phyloP scores from a whole-genome alignment of 2,329 filamentous ascomycete species.

The Ceratocystis huliohia region DNA sequence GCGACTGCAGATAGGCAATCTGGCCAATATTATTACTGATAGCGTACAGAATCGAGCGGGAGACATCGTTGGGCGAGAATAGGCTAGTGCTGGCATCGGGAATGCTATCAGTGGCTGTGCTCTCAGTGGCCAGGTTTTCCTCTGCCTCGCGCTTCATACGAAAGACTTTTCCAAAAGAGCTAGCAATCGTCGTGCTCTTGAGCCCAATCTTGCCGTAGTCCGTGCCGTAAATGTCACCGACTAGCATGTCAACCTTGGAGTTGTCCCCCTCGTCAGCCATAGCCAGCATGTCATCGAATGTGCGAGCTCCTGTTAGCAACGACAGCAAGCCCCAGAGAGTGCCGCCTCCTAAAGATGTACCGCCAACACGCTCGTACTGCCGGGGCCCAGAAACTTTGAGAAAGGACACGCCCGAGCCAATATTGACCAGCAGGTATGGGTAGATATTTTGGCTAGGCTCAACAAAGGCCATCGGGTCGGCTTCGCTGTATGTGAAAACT shows the following conservation, averaged over 20 bases:
- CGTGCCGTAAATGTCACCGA: conserved; percentile 93
- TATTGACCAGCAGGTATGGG: conserved; percentile 95
- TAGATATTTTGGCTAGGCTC: conserved; percentile 71
- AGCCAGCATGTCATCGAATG: conserved; percentile 95
- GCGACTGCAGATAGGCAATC: conserved; percentile 92
- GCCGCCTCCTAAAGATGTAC: conserved; percentile 89
- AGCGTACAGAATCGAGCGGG: conserved; percentile 80
- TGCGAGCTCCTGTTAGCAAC: conserved; percentile 79
- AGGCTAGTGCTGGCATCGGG: conserved; percentile 38
- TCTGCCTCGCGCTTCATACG: conserved; percentile 81
- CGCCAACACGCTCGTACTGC: conserved; percentile 79
- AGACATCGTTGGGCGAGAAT: conserved; percentile 77
- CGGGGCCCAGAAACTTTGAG: conserved; percentile 88
- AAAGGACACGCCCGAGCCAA: conserved; percentile 92
- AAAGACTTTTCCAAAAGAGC: conserved; percentile 93
- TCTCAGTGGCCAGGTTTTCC: conserved; percentile 50
- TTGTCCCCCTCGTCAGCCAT: conserved; percentile 90
- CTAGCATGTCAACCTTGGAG: conserved; percentile 83
- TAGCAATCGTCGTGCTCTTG: conserved; percentile 90
- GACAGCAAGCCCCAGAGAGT: conserved; percentile 93
- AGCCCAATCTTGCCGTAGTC: conserved; percentile 94
- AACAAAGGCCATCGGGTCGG: conserved; percentile 79
- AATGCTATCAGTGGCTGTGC: conserved; percentile 59
- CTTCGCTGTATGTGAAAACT: conserved; percentile 91
- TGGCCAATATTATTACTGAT: conserved; percentile 98